phyloP scores from a whole-genome alignment of 2,329 filamentous ascomycete species.

The Aschersonia sp. region DNA sequence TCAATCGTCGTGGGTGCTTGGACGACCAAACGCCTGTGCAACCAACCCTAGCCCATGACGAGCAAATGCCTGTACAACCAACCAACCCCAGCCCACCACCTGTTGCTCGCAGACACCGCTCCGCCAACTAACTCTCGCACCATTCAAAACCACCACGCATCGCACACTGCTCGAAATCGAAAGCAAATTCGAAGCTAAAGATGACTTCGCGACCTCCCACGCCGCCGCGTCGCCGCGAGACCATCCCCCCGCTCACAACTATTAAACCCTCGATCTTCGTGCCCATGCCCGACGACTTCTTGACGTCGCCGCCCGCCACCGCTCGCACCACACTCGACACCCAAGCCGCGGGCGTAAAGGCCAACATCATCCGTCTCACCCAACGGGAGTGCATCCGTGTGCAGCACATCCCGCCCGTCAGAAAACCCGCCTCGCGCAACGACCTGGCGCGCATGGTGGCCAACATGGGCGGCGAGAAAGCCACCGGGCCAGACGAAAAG shows the following conservation, averaged over 20 bases:
- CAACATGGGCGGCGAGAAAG: not conserved
- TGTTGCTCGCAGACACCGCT: too few species aligned
- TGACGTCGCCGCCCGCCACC: slow-evolving; percentile 8
- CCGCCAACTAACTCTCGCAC: not conserved
- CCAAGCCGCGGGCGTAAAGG: slow-evolving; percentile 13
- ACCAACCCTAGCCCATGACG: too few species aligned
- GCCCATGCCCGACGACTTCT: slow-evolving; percentile 13
- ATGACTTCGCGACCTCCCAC: not conserved
- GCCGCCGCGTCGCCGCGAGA: not conserved
- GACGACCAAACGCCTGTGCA: too few species aligned
- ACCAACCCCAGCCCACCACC: too few species aligned
- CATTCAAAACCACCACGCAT: not conserved
- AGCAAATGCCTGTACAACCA: too few species aligned
- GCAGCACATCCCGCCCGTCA: slow-evolving; percentile 6
- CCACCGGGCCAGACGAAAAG: too few species aligned
- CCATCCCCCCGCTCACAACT: slow-evolving; percentile 8
- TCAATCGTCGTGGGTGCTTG: too few species aligned
- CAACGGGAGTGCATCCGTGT: slow-evolving; percentile 18
- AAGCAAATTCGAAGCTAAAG: not conserved
- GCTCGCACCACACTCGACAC: slow-evolving; percentile 8
- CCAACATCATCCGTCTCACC: slow-evolving; percentile 15
- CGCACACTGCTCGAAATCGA: not conserved
- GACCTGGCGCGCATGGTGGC: not conserved
- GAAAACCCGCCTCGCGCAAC: not conserved
- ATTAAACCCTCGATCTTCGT: slow-evolving; percentile 19